Percentiles rank a stretch among this genome's conserved stretches.
Evolutionary conservation across 305 asterid species (phyloP).

Genomic region (Fraxinus greggii): DNA sequence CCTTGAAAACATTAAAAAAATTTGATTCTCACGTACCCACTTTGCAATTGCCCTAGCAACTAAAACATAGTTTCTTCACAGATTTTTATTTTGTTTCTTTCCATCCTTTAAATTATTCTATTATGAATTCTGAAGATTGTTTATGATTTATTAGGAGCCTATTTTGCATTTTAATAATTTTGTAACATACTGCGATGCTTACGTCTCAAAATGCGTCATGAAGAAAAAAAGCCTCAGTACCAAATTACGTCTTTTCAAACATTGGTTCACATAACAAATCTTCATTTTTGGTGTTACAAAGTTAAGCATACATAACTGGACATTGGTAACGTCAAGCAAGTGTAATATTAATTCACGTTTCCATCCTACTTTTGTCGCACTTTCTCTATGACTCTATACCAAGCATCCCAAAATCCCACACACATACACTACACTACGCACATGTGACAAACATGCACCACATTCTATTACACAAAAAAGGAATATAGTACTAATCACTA

Average conservation of each 20-base stretch:
- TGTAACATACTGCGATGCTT: not conserved
- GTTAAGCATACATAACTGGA: not conserved
- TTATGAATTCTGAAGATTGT: not conserved
- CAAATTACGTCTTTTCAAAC: not conserved
- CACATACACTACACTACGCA: not conserved
- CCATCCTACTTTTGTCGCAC: not conserved
- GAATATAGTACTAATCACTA: conserved; percentile 19
- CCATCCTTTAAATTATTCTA: not conserved
- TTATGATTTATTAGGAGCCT: not conserved
- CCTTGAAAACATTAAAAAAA: not conserved
- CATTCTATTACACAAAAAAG: not conserved
- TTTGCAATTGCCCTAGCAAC: not conserved
- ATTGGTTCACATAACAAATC: not conserved
- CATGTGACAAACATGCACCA: not conserved
- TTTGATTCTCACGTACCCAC: not conserved
- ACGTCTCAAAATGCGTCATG: not conserved
- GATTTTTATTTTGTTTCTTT: not conserved
- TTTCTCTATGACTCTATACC: not conserved
- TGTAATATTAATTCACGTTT: not conserved
- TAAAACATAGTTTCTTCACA: not conserved
- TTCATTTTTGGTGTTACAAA: not conserved
- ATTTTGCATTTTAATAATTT: not conserved
- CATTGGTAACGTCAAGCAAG: not conserved
- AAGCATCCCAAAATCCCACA: not conserved
- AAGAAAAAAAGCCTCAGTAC: not conserved